phyloP scores from a whole-genome alignment of 2,329 filamentous ascomycete genomes.

The Tolypocladium paradoxum region DNA sequence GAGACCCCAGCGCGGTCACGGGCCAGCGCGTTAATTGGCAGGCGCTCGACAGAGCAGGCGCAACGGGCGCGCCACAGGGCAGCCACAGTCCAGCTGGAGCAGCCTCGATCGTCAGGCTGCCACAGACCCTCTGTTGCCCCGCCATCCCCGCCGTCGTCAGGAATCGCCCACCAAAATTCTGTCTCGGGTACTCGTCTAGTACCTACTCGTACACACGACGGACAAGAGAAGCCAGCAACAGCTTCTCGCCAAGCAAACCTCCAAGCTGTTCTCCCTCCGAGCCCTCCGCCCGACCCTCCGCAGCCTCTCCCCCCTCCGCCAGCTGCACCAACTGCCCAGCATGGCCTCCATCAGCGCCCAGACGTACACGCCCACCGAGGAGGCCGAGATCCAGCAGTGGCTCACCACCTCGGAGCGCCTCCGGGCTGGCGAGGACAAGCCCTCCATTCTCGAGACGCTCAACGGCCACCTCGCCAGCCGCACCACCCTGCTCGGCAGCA shows the following conservation, averaged over 20 bases:
- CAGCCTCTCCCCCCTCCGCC: constrained; percentile 24
- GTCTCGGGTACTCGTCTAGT: no score
- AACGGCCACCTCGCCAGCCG: constrained; percentile 82
- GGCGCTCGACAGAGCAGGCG: background rate
- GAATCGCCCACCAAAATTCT: background rate
- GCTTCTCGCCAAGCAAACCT: background rate
- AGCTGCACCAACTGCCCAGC: constrained; percentile 26
- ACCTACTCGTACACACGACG: background rate
- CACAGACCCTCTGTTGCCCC: constrained; percentile 1
- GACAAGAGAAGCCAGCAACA: constrained; percentile 1
- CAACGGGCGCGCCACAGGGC: background rate
- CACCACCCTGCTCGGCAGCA: constrained; percentile 79
- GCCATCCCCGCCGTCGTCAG: constrained; percentile 6
- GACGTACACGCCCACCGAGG: constrained; percentile 68
- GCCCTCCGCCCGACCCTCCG: constrained; percentile 15
- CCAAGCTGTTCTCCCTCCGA: constrained; percentile 36
- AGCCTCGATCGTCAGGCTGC: background rate
- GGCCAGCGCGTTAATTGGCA: constrained; percentile 9
- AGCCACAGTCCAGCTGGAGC: no score
- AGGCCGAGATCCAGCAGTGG: constrained; percentile 85
- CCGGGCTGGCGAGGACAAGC: constrained; percentile 42
- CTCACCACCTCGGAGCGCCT: constrained; percentile 66
- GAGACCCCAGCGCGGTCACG: constrained; percentile 25
- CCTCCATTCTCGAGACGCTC: constrained; percentile 63
- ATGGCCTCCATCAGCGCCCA: constrained; percentile 57